phyloP scores from a whole-genome alignment of 257 asterid genomes.

The Verbena officinalis region DNA sequence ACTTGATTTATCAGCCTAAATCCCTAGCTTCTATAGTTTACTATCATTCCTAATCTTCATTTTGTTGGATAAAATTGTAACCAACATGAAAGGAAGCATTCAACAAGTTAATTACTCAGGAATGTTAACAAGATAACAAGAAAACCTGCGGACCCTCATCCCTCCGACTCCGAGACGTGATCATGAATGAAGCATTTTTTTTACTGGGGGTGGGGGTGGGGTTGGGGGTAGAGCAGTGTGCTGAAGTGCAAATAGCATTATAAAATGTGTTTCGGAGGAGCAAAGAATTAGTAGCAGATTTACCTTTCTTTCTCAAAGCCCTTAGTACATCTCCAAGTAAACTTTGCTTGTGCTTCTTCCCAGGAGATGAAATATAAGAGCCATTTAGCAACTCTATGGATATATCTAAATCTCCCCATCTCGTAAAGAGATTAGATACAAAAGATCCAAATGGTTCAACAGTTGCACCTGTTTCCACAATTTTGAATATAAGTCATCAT shows the following conservation, averaged over 20 bases:
- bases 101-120: slow-evolving; percentile 14
- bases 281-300: slow-evolving; percentile 22
- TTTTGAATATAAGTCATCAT: slow-evolving; percentile 30
- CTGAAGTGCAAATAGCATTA: not conserved
- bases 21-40: slow-evolving; percentile 2
- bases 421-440: slow-evolving; percentile 92
- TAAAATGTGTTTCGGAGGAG: not conserved
- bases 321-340: slow-evolving; percentile 59
- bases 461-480: slow-evolving; percentile 79
- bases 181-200: too few species aligned
- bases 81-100: not conserved
- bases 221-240: not conserved
- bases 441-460: slow-evolving; percentile 97
- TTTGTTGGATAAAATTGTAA: slow-evolving; percentile 8
- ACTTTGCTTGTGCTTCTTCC: slow-evolving; percentile 72
- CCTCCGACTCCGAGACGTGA: too few species aligned
- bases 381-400: slow-evolving; percentile 81
- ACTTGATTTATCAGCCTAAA: slow-evolving; percentile 25
- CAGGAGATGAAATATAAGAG: slow-evolving; percentile 60
- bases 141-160: too few species aligned
- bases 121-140: slow-evolving; percentile 13
- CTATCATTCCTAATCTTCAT: slow-evolving; percentile 9
- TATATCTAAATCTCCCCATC: slow-evolving; percentile 96
- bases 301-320: slow-evolving; percentile 76
- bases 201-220: too few species aligned